These are phyloP conservation scores for Alternaria solani DNA, from an alignment of 2,329 filamentous ascomycete genomes.

Conservation along the genomic window DNA sequence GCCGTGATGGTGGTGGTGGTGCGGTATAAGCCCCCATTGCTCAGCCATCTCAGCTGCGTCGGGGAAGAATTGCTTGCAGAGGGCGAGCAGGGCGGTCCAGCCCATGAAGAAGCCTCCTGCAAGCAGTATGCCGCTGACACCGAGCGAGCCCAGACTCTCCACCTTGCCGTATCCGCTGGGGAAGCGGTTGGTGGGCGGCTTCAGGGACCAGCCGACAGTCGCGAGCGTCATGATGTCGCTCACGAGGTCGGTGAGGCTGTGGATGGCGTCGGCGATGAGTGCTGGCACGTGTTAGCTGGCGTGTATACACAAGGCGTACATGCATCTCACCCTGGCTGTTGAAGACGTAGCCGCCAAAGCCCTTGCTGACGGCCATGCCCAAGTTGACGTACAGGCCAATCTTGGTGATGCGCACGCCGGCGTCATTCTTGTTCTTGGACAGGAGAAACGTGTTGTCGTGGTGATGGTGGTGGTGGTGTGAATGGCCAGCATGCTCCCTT, in stretches of 20 bases:
- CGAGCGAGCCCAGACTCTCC: constrained; percentile 92
- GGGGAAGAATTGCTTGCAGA: constrained; percentile 59
- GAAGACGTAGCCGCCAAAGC: constrained; percentile 89
- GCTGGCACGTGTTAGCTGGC: constrained; percentile 55
- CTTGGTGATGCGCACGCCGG: constrained; percentile 90
- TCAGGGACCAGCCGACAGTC: constrained; percentile 92
- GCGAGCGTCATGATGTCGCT: constrained; percentile 94
- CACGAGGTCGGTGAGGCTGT: constrained; percentile 92
- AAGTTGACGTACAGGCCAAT: constrained; percentile 90
- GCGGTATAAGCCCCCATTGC: constrained; percentile 55
- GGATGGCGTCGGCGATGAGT: constrained; percentile 91
- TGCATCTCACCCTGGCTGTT: constrained; percentile 73
- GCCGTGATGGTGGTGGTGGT: constrained; percentile 72
- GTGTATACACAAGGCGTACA: not conserved
- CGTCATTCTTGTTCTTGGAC: constrained; percentile 85
- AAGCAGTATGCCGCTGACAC: constrained; percentile 90
- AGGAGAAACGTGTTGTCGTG: constrained; percentile 86
- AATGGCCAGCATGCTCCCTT: constrained; percentile 54
- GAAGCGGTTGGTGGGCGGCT: constrained; percentile 81
- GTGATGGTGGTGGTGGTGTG: constrained; percentile 71
- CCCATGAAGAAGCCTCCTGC: constrained; percentile 93
- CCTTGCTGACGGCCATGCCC: constrained; percentile 93
- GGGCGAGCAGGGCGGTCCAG: constrained; percentile 68
- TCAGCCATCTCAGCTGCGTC: constrained; percentile 54
- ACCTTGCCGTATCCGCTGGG: constrained; percentile 95